A percentile compares a stretch with the other conserved stretches of the same genome.
These are phyloP conservation scores for Globisporangium apiculatum DNA, from an alignment of 352 stramenopile species.

Conservation along the genomic window DNA sequence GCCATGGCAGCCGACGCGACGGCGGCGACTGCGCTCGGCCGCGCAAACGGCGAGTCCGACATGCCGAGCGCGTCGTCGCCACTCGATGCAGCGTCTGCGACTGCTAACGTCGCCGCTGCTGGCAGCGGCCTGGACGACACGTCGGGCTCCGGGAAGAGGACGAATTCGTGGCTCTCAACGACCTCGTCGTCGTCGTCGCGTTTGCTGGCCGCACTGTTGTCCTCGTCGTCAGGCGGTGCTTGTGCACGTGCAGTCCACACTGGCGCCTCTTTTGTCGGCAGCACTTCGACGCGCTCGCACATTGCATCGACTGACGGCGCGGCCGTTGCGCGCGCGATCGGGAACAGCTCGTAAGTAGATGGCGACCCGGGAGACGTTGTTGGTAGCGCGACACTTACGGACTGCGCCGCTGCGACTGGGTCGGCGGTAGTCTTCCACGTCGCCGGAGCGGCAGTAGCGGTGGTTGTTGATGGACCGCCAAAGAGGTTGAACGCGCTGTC, in stretches of 20 bases:
- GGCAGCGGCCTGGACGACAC: background rate
- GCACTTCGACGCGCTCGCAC: constrained; percentile 1
- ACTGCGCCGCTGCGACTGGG: no score
- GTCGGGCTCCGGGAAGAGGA: constrained; percentile 21
- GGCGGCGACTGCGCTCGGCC: constrained; percentile 15
- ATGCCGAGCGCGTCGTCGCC: constrained; percentile 1
- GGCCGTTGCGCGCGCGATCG: constrained; percentile 11
- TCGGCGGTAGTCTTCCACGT: no score
- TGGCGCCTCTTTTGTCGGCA: constrained; percentile 2
- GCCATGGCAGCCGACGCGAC: background rate
- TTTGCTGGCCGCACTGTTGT: background rate
- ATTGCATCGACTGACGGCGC: background rate
- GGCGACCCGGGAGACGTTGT: constrained; percentile 12
- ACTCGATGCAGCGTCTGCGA: background rate
- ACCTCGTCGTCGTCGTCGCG: background rate
- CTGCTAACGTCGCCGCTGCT: constrained; percentile 8
- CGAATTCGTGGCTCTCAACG: constrained; percentile 14
- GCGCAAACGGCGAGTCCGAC: constrained; percentile 11
- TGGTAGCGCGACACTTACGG: no score
- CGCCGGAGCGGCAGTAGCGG: background rate
- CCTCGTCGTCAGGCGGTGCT: background rate
- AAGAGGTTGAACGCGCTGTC: constrained; percentile 9
- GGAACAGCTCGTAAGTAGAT: constrained; percentile 36
- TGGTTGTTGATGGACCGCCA: background rate
- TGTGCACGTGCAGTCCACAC: constrained; percentile 4